Conservation (phyloP, 2,329 filamentous ascomycete species). For the Neopestalotiopsis clavispora region DNA sequence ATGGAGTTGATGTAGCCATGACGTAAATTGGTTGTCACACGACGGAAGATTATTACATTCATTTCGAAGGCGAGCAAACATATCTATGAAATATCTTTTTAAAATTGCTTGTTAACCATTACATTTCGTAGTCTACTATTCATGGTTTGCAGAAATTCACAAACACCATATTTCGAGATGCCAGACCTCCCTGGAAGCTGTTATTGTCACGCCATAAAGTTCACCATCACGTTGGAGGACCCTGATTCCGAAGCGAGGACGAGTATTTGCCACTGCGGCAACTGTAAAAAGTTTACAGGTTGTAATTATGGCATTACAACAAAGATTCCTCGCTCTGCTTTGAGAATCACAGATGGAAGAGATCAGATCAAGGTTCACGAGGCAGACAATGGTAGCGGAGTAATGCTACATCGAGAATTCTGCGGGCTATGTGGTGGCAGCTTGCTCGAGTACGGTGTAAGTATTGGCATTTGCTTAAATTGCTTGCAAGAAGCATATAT, state of each 20-base stretch:
- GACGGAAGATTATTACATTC: not conserved
- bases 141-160: too few relatives aligned
- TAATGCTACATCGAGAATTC: constrained; percentile 53
- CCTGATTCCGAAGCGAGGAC: constrained; percentile 51
- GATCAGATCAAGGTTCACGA: constrained; percentile 46
- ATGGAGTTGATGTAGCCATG: not conserved
- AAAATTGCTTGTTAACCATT: too few relatives aligned
- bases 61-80: not conserved
- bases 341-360: constrained; percentile 42
- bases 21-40: not conserved
- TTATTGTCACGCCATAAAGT: constrained; percentile 52
- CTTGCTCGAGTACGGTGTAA: constrained; percentile 56
- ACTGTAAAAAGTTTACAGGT: constrained; percentile 60
- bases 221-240: constrained; percentile 47
- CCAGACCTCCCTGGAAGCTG: constrained; percentile 39
- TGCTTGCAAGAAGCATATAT: not conserved
- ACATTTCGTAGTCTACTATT: too few relatives aligned
- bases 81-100: not conserved
- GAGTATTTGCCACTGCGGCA: constrained; percentile 56
- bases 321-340: constrained; percentile 50
- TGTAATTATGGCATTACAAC: constrained; percentile 56
- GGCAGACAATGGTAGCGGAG: constrained; percentile 54
- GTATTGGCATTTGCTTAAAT: constrained; percentile 21
- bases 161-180: constrained; percentile 29
- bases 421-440: constrained; percentile 56